Base-by-base conservation (phyloP, 2,329 filamentous ascomycete genomes). In the Penicillium sp. region DNA sequence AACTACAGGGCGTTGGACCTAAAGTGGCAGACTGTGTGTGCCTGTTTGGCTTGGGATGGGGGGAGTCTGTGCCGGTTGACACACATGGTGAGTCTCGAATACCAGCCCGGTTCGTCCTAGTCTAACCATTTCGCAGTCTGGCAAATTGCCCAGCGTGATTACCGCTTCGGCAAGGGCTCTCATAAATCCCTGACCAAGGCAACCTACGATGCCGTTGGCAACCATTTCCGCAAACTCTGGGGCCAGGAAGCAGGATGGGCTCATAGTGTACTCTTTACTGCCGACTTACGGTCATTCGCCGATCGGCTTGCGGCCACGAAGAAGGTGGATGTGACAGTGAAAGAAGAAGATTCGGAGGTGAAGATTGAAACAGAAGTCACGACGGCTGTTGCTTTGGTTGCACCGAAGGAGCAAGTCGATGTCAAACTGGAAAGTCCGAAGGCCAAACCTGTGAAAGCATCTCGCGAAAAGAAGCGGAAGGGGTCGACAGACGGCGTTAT, bases 11-110 rank as follows among this genome's bases (percentile, higher is more conserved):
- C 1, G 95, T 98, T 5, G 93, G 93, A 0, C 93, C 95, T 0
- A 98, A 98, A 69, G 93, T 98, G 0, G 88, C 93, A 5, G 95
- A 98, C 67, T 98, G 95, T 65, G 91, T 97, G 6, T 95, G 88
- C 65, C 75, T 98, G 18, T 96, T 98, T 87, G 95, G 95, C 0
- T 74, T 98, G 12, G 92, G 91, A 25, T 98, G 95, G 92, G 87
- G 87, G 28, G 92, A 97, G 71, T 85, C 91, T 2, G 91, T 98
- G 1, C 93, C 93, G 0, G 88, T 98, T 28, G 93, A 98, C 69
- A 98, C 95, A 1, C 95, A 98, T 71, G 81, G 77, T 79, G 59
- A 64, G 69, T 61, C 20, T 43, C 15, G 31, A 27, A 3, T 27
- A 23, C 15, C 12, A 28, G 39, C 15, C 46, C 29, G 9, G 29